A percentile compares a stretch with the other conserved stretches of the same genome.
Evolutionary conservation across 164 flowering plant genomes (phyloP).

Genomic region (Tetrastigma voinierianum): DNA sequence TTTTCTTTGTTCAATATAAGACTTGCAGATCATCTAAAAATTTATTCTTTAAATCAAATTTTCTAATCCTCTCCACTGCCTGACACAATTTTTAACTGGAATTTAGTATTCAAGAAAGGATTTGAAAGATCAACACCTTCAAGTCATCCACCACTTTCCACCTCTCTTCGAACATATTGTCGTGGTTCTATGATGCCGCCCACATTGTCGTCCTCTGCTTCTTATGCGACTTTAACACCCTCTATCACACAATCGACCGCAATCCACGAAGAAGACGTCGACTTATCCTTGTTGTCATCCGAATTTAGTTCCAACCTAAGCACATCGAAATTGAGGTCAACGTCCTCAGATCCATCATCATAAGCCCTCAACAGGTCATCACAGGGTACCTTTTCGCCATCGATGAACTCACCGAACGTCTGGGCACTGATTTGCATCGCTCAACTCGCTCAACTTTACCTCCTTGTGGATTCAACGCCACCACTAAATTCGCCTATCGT

Average conservation of each 20-base stretch:
- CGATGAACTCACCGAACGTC: conserved; percentile 87
- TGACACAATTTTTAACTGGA: too few relatives aligned
- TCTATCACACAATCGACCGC: conserved; percentile 59
- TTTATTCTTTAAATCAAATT: too few relatives aligned
- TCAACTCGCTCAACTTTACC: conserved; percentile 89
- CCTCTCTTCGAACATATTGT: conserved; percentile 85
- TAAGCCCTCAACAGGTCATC: conserved; percentile 87
- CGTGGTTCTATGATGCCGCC: conserved; percentile 91
- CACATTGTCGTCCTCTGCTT: conserved; percentile 80
- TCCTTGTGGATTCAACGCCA: conserved; percentile 97
- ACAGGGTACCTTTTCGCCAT: conserved; percentile 70
- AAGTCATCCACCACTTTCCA: conserved; percentile 95
- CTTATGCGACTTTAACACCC: conserved; percentile 55
- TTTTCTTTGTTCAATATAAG: too few relatives aligned
- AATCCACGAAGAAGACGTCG: conserved; percentile 68
- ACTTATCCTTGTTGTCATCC: conserved; percentile 21
- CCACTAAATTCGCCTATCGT: conserved; percentile 92
- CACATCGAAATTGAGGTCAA: conserved; percentile 93
- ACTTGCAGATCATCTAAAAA: too few relatives aligned
- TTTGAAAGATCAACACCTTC: conserved; percentile 79
- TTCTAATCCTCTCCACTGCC: too few relatives aligned
- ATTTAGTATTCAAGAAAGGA: too few relatives aligned
- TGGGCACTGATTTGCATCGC: conserved; percentile 89
- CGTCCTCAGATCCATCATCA: conserved; percentile 98
- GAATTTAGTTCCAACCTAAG: conserved; percentile 53